Conservation (phyloP, 2,329 filamentous ascomycete species). For the Fusarium brachygibbosum region DNA sequence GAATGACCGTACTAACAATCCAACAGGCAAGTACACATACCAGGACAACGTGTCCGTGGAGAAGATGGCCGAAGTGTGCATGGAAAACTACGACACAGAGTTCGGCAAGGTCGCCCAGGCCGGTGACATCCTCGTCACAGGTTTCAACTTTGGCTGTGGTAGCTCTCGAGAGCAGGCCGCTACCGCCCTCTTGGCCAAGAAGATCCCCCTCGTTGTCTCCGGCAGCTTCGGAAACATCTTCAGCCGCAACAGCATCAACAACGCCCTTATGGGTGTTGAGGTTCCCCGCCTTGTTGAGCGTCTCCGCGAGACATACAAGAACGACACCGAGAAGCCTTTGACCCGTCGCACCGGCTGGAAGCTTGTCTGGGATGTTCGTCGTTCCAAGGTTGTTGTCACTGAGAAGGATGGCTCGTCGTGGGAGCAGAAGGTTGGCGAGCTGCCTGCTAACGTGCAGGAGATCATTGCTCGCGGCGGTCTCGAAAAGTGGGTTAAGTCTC, state of each 20-base stretch:
- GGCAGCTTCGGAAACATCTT: slow-evolving; percentile 91
- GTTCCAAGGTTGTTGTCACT: slow-evolving; percentile 77
- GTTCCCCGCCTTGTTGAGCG: slow-evolving; percentile 74
- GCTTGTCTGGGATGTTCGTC: slow-evolving; percentile 82
- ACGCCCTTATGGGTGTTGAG: slow-evolving; percentile 80
- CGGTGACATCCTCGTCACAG: slow-evolving; percentile 85
- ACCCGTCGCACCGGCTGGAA: slow-evolving; percentile 87
- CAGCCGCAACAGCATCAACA: slow-evolving; percentile 82
- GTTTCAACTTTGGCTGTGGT: slow-evolving; percentile 92
- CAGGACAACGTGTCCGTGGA: slow-evolving; percentile 83
- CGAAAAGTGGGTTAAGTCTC: slow-evolving; percentile 84
- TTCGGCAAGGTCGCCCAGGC: slow-evolving; percentile 75
- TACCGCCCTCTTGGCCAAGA: slow-evolving; percentile 84
- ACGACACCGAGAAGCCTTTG: slow-evolving; percentile 63
- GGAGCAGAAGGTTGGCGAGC: slow-evolving; percentile 84
- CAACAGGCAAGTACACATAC: slow-evolving; percentile 83
- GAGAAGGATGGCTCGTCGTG: slow-evolving; percentile 78
- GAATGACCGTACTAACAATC: background rate
- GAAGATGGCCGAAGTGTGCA: slow-evolving; percentile 89
- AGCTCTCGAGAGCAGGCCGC: slow-evolving; percentile 82
- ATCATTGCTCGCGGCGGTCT: slow-evolving; percentile 83
- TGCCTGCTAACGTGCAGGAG: slow-evolving; percentile 88
- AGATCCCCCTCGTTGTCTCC: slow-evolving; percentile 83
- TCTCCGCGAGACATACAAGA: slow-evolving; percentile 72
- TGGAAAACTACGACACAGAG: slow-evolving; percentile 89